phyloP scores from a whole-genome alignment of 2,329 filamentous ascomycete species.

The Trichoderma harzianum region DNA sequence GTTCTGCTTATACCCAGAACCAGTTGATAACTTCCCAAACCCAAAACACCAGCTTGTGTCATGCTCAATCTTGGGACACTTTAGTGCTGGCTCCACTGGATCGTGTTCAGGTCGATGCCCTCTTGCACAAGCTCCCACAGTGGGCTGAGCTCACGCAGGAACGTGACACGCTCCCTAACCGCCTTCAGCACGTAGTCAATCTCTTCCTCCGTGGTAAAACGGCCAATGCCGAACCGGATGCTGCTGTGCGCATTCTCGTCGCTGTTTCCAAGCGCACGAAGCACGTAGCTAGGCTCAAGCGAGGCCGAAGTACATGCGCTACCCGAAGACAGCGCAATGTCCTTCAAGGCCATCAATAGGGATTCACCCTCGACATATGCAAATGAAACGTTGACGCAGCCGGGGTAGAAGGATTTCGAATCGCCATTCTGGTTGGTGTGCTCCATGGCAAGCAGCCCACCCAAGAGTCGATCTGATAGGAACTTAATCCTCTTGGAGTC shows the following conservation, averaged over 20 bases:
- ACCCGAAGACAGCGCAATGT: conserved; percentile 93
- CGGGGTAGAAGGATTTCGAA: conserved; percentile 79
- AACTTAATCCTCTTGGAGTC: conserved; percentile 79
- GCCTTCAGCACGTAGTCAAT: conserved; percentile 98
- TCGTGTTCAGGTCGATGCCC: conserved; percentile 90
- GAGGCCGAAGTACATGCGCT: conserved; percentile 97
- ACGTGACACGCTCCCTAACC: conserved; percentile 83
- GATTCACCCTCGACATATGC: conserved; percentile 98
- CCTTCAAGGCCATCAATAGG: conserved; percentile 95
- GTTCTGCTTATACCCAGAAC: conserved; percentile 7
- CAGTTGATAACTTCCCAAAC: neutral
- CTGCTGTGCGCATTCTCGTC: conserved; percentile 97
- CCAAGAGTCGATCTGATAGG: conserved; percentile 78
- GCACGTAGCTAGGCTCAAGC: conserved; percentile 91
- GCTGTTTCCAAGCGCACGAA: conserved; percentile 89
- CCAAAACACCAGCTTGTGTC: neutral
- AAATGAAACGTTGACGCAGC: conserved; percentile 97
- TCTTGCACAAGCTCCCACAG: conserved; percentile 98
- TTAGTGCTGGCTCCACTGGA: conserved; percentile 97
- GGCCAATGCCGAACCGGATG: conserved; percentile 94
- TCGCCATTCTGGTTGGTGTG: conserved; percentile 92
- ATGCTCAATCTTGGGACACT: neutral
- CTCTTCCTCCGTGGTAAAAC: conserved; percentile 91
- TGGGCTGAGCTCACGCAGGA: conserved; percentile 90
- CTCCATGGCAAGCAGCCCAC: conserved; percentile 82